phyloP scores from a whole-genome alignment of 148 eudicot genomes.

The Heliamphora exappendiculata region DNA sequence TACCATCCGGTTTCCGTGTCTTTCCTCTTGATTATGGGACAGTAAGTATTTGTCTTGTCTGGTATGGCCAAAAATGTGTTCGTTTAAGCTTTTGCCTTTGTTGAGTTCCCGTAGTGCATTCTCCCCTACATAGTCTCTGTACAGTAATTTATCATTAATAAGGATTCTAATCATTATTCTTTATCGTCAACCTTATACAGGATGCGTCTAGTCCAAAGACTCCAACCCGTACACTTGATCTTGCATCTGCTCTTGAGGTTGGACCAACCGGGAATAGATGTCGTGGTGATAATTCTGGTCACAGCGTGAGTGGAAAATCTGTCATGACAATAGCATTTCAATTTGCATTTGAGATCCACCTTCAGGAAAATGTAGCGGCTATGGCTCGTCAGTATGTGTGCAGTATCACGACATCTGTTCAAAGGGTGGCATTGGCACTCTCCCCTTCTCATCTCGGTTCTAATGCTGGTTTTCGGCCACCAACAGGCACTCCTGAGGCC shows the following conservation, averaged over 20 bases:
- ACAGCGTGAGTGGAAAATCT: conserved; percentile 54
- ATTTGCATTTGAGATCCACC: conserved; percentile 95
- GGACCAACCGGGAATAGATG: conserved; percentile 62
- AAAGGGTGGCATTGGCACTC: conserved; percentile 89
- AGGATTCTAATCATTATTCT: too few relatives aligned
- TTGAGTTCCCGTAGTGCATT: too few relatives aligned
- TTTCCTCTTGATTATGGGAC: conserved; percentile 83
- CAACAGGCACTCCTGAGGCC: conserved; percentile 84
- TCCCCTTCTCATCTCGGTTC: conserved; percentile 63
- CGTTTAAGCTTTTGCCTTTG: too few relatives aligned
- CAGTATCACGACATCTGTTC: conserved; percentile 85
- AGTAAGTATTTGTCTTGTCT: conserved; percentile 49
- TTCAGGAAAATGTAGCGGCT: conserved; percentile 82
- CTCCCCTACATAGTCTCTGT: too few relatives aligned
- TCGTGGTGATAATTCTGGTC: conserved; percentile 29
- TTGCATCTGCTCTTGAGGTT: conserved; percentile 89
- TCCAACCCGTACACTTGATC: conserved; percentile 93
- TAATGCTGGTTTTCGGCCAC: conserved; percentile 55
- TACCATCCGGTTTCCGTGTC: conserved; percentile 93
- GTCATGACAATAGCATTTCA: conserved; percentile 96
- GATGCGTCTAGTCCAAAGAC: conserved; percentile 92
- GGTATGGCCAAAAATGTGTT: too few relatives aligned
- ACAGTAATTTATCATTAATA: too few relatives aligned
- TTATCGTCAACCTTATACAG: conserved; percentile 38
- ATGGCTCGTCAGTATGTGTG: conserved; percentile 96